These are phyloP conservation scores for Penicillium cataractarum DNA, from an alignment of 495 filamentous ascomycete genomes.

Conservation along the genomic window DNA sequence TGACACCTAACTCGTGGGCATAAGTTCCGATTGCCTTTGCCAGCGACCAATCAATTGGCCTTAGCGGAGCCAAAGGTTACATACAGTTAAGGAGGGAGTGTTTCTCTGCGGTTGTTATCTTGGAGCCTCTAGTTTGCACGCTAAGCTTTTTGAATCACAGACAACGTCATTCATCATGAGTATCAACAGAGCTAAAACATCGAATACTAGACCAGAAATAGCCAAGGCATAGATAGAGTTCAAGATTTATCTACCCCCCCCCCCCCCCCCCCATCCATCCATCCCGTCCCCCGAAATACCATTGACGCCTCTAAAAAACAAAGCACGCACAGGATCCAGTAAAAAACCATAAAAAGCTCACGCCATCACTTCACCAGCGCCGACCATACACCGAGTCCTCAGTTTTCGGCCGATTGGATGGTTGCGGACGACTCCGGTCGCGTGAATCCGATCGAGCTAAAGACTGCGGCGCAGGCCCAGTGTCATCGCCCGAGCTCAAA, in stretches of 20 bases:
- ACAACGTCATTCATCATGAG: background rate
- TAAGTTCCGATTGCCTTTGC: slow-evolving; percentile 14
- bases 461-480: slow-evolving; percentile 19
- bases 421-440: slow-evolving; percentile 31
- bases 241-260: background rate
- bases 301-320: background rate
- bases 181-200: background rate
- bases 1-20: slow-evolving; percentile 27
- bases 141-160: background rate
- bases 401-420: slow-evolving; percentile 26
- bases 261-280: background rate
- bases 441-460: slow-evolving; percentile 29
- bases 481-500: slow-evolving; percentile 29
- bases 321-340: no score
- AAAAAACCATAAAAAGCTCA: background rate
- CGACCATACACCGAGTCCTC: slow-evolving; percentile 52
- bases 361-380: slow-evolving; percentile 40
- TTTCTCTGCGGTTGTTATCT: background rate
- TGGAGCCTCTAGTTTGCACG: background rate
- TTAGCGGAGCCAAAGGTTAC: background rate
- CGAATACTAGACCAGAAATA: slow-evolving; percentile 11
- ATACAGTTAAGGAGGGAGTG: background rate
- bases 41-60: background rate
- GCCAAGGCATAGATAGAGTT: background rate
- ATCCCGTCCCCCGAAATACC: background rate